Evolutionary conservation across 164 flowering plant genomes (phyloP).

Genomic region (Dillenia suffruticosa): DNA sequence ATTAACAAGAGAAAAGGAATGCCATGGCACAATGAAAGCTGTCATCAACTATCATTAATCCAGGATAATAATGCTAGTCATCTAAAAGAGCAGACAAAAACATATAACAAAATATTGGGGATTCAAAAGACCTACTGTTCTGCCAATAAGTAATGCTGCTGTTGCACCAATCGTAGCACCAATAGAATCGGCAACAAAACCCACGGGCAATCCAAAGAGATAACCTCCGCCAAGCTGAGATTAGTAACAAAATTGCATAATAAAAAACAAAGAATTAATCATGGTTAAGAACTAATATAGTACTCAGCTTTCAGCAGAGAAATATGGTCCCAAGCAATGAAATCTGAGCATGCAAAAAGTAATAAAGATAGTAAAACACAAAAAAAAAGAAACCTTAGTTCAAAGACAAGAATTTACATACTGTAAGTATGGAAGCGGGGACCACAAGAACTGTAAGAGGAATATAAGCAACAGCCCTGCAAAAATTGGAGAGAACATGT

Average conservation of each 20-base stretch:
- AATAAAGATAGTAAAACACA: too few species aligned
- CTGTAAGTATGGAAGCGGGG: constrained; percentile 45
- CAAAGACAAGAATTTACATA: constrained; percentile 9
- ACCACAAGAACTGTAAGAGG: constrained; percentile 46
- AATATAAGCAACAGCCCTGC: constrained; percentile 43
- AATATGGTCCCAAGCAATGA: constrained; percentile 4
- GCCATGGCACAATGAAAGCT: too few species aligned
- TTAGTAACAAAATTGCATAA: background rate
- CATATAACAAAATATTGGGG: background rate
- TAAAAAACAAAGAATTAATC: too few species aligned
- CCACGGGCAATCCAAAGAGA: constrained; percentile 92
- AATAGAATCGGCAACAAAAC: constrained; percentile 89
- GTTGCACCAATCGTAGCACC: constrained; percentile 95
- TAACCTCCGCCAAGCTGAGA: constrained; percentile 95
- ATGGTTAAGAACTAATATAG: too few species aligned
- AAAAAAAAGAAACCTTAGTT: too few species aligned
- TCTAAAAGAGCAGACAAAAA: too few species aligned
- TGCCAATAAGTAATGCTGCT: constrained; percentile 87
- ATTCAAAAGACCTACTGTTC: constrained; percentile 60
- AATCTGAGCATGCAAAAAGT: background rate
- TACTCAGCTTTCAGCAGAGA: too few species aligned
- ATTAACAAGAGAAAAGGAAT: too few species aligned
- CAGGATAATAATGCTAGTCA: too few species aligned
- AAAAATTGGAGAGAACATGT: background rate
- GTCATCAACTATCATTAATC: too few species aligned